These are phyloP conservation scores for Hyaloscypha bicolor DNA, from an alignment of 495 filamentous ascomycete species.

Conservation along the genomic window DNA sequence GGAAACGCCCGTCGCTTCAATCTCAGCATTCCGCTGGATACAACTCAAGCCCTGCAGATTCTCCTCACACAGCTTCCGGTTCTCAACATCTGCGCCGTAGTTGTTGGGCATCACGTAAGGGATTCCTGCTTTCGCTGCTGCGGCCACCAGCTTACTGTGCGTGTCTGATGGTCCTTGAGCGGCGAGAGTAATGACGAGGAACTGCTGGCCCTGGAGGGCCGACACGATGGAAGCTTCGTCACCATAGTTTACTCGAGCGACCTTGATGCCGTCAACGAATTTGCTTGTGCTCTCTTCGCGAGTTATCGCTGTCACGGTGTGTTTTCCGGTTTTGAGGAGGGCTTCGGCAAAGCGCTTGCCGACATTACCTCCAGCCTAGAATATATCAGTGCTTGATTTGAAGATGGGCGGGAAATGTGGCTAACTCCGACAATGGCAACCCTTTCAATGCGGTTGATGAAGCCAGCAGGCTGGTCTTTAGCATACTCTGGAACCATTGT, in stretches of 20 bases:
- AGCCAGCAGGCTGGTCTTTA: conserved; percentile 25
- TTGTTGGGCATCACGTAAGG: conserved; percentile 65
- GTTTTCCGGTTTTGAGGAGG: conserved; percentile 53
- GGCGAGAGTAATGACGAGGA: conserved; percentile 60
- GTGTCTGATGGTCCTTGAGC: conserved; percentile 36
- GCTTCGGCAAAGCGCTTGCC: conserved; percentile 53
- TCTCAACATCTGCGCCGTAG: conserved; percentile 46
- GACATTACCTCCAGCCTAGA: conserved; percentile 58
- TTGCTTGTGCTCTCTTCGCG: conserved; percentile 48
- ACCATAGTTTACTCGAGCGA: conserved; percentile 55
- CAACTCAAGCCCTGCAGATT: conserved; percentile 20
- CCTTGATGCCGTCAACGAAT: conserved; percentile 38
- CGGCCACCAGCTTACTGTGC: conserved; percentile 54
- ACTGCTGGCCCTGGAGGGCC: conserved; percentile 49
- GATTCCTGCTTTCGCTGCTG: conserved; percentile 63
- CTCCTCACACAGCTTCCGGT: conserved; percentile 44
- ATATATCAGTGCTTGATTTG: not conserved
- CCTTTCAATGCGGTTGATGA: conserved; percentile 44
- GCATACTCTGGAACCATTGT: conserved; percentile 24
- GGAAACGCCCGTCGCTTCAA: conserved; percentile 21
- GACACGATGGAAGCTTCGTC: conserved; percentile 51
- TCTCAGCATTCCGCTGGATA: not conserved
- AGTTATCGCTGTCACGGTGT: conserved; percentile 61
- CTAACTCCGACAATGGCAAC: conserved; percentile 54
- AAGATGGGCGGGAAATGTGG: not conserved